Percentiles rank a stretch among this genome's conserved stretches.
phyloP scores from a whole-genome alignment of 768 basidiomycete species.

The Mycena sanguinolenta region DNA sequence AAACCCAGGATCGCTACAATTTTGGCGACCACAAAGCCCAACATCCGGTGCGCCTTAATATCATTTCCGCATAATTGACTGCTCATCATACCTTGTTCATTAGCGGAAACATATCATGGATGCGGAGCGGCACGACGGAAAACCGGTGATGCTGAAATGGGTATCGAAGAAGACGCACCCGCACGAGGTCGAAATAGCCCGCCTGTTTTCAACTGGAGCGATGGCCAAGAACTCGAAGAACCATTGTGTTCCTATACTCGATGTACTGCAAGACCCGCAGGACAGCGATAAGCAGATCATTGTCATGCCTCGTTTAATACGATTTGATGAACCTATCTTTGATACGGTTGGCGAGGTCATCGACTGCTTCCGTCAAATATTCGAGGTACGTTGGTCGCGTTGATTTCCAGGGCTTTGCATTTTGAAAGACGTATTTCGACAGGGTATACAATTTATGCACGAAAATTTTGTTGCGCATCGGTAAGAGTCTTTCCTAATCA shows the following conservation, averaged over 20 bases:
- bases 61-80: background rate
- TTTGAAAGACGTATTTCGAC: background rate
- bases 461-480: conserved; percentile 41
- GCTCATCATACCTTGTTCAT: conserved; percentile 13
- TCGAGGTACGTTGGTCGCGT: conserved; percentile 39
- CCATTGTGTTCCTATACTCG: conserved; percentile 44
- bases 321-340: conserved; percentile 37
- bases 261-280: conserved; percentile 33
- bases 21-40: conserved; percentile 33
- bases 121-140: conserved; percentile 28
- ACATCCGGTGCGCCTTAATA: conserved; percentile 25
- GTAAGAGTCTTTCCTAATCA: conserved; percentile 15
- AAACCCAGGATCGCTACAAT: conserved; percentile 14
- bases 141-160: conserved; percentile 36
- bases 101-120: conserved; percentile 35
- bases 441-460: conserved; percentile 44
- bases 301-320: conserved; percentile 46
- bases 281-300: conserved; percentile 37
- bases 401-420: background rate
- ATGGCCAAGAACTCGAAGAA: conserved; percentile 32
- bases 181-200: conserved; percentile 41
- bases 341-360: conserved; percentile 43
- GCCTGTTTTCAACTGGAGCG: conserved; percentile 36
- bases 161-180: conserved; percentile 33
- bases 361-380: conserved; percentile 46